phyloP scores from a whole-genome alignment of 495 filamentous ascomycete genomes.

The Podospora conica region DNA sequence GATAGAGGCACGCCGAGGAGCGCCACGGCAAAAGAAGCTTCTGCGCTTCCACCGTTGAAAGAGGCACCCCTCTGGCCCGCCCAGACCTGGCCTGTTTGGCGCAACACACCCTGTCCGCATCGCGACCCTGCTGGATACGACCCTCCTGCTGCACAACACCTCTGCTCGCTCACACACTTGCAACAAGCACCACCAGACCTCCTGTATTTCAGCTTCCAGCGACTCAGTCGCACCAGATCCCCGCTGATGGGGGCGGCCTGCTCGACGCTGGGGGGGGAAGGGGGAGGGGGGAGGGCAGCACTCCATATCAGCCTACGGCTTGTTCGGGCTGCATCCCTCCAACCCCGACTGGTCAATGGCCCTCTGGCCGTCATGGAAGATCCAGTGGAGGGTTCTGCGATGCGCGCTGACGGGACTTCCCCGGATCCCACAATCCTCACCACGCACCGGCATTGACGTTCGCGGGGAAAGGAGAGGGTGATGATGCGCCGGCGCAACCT shows the following conservation, averaged over 20 bases:
- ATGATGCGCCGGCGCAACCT: constrained; percentile 19
- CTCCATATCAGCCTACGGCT: constrained; percentile 47
- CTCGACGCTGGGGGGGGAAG: constrained; percentile 11
- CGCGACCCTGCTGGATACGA: constrained; percentile 23
- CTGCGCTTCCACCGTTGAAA: constrained; percentile 18
- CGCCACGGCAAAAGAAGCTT: constrained; percentile 18
- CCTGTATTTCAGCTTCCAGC: constrained; percentile 18
- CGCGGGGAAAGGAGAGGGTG: constrained; percentile 17
- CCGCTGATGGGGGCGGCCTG: constrained; percentile 16
- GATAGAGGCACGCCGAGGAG: constrained; percentile 17
- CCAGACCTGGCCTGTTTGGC: constrained; percentile 17
- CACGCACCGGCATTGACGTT: constrained; percentile 22
- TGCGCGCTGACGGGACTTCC: constrained; percentile 13
- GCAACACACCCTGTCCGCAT: constrained; percentile 17
- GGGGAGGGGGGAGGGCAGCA: constrained; percentile 11
- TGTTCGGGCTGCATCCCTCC: constrained; percentile 43
- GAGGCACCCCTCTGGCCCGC: constrained; percentile 16
- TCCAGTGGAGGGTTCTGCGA: constrained; percentile 13
- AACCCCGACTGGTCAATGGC: constrained; percentile 12
- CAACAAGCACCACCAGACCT: constrained; percentile 15
- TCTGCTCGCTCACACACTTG: constrained; percentile 20
- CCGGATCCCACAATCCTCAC: constrained; percentile 11
- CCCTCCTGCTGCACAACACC: constrained; percentile 27
- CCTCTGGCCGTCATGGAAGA: neutral
- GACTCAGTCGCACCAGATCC: constrained; percentile 26